Conservation (phyloP, 257 asterid species). For the Sherardia arvensis region DNA sequence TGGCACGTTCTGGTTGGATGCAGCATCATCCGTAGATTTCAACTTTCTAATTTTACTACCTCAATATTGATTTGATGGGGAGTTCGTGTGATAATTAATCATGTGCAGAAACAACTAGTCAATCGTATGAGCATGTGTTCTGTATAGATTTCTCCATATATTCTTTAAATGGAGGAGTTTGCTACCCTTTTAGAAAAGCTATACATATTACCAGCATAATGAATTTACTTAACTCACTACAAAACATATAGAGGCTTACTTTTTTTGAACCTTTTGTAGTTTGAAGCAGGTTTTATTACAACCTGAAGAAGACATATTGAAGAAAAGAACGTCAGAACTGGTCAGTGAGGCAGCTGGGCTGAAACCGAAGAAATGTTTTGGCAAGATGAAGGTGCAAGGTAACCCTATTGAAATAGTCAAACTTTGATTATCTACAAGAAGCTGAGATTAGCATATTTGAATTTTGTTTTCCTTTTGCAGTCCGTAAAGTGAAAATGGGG, state of each 20-base stretch:
- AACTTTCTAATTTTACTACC: background rate
- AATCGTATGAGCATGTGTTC: background rate
- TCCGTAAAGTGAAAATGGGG: constrained; percentile 78
- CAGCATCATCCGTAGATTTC: background rate
- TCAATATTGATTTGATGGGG: background rate
- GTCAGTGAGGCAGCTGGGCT: constrained; percentile 71
- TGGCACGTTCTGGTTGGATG: background rate
- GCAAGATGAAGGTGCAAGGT: constrained; percentile 94
- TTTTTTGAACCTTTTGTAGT: constrained; percentile 21
- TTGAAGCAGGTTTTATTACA: constrained; percentile 64
- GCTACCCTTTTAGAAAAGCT: background rate
- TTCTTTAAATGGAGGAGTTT: background rate
- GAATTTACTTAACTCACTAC: background rate
- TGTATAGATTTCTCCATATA: background rate
- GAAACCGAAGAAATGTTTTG: constrained; percentile 70
- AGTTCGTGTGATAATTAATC: background rate
- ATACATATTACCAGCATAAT: background rate
- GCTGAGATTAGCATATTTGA: background rate
- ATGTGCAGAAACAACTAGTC: background rate
- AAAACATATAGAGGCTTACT: background rate
- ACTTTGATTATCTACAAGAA: background rate
- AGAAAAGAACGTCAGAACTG: constrained; percentile 52
- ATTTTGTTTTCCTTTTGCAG: constrained; percentile 32
- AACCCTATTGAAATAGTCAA: background rate
- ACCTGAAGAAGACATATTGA: constrained; percentile 80